Evolutionary conservation across 352 stramenopile genomes (phyloP), one percentile per base, ranked within the genome.

Genomic region (Pythium aphanidermatum): DNA sequence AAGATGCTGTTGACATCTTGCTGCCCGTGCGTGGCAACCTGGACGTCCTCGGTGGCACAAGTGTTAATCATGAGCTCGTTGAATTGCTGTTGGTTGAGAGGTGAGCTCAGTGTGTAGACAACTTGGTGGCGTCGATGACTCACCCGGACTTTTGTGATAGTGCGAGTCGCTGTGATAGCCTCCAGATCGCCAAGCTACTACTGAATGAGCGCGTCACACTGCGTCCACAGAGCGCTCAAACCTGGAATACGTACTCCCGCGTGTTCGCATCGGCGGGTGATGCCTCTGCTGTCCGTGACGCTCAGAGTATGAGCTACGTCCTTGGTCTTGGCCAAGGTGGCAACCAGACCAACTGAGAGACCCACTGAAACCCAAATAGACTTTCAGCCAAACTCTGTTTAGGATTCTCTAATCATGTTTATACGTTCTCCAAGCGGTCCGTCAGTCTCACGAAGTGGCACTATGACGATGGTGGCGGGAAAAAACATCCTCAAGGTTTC

Each of bases 241-340:
- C 74, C 27, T 94, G 82, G 82, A 81, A 74, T 45, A 69, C 68
- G 8, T 92, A 79, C 55, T 89, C 74, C 25, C 71, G 70, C 29
- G 63, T 94, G 23, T 85, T 70, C 8, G 76, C 70, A 48, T 75
- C 70, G 9, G 68, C 82, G 37, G 74, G 80, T 27, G 82, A 94
- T 37, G 47, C 68, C 19, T 81, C 73, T 16, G 80, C 69, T n/a
- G 70, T 92, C 37, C 75, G 78, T 24, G 79, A 91, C 28, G 82
- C 82, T n/a, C 75, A 91, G 59, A 80, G 68, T 52, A 94, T 94
- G 79, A 92, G 82, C 62, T 94, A 92, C 63, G 82, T 92, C 34
- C 67, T 94, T 34, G 82, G 82, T 3, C 61, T 91, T 27, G 79
- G 79, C 7, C 79, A 87, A 56, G 74, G 77, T 30, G 79, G 79